Evolutionary conservation across 176 grass and related monocot species (phyloP).

Genomic region (Cocos nucifera): DNA sequence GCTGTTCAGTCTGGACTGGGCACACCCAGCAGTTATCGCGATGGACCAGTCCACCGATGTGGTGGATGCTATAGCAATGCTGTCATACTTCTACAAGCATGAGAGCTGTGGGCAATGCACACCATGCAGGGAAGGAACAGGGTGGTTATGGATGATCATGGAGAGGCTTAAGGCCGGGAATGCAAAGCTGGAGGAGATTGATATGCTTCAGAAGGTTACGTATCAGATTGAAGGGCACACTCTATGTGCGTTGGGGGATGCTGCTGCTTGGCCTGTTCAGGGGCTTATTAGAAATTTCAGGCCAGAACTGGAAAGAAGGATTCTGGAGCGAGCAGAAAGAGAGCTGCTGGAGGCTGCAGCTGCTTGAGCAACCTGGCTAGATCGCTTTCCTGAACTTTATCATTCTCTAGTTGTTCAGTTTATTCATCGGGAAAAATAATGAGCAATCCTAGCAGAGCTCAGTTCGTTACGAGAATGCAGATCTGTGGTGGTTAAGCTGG

Average conservation of each 20-base stretch:
- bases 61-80: conserved; percentile 76
- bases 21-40: conserved; percentile 77
- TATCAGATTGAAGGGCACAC: conserved; percentile 97
- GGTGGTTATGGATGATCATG: conserved; percentile 97
- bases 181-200: conserved; percentile 82
- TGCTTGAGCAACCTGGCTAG: conserved; percentile 25
- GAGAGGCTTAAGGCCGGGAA: conserved; percentile 95
- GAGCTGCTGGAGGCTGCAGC: conserved; percentile 66
- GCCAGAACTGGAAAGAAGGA: conserved; percentile 85
- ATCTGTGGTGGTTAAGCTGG: too few relatives aligned
- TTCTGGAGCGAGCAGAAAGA: conserved; percentile 62
- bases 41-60: conserved; percentile 96
- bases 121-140: conserved; percentile 84
- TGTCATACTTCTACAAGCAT: conserved; percentile 93
- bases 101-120: conserved; percentile 97
- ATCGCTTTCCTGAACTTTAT: too few relatives aligned
- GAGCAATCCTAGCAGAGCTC: too few relatives aligned
- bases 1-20: conserved; percentile 73
- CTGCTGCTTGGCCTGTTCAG: conserved; percentile 88
- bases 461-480: too few relatives aligned
- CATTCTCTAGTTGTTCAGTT: too few relatives aligned
- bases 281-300: conserved; percentile 93
- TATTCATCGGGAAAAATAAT: too few relatives aligned
- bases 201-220: conserved; percentile 89
- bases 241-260: conserved; percentile 79